Evolutionary conservation across 805 yeast genomes (phyloP).

Genomic region (Wickerhamiella slavikovae): DNA sequence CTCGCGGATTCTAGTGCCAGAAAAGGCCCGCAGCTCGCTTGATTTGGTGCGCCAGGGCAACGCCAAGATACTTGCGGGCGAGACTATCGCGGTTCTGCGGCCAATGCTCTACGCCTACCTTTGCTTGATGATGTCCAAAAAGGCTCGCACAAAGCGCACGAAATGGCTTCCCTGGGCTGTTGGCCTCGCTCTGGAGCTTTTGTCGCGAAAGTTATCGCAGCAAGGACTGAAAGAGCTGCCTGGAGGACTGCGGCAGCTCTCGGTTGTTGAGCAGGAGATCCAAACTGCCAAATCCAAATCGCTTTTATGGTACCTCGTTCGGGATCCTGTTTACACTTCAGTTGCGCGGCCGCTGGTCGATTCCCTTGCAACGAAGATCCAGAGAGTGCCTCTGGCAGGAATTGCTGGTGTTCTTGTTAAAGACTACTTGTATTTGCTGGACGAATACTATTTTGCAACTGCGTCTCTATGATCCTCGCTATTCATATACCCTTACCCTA

Average conservation of each 20-base stretch:
- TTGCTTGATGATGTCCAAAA: too few relatives aligned
- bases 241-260: slow-evolving; percentile 7
- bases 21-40: slow-evolving; percentile 16
- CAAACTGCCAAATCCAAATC: slow-evolving; percentile 12
- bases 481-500: background rate
- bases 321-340: slow-evolving; percentile 20
- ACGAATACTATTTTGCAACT: slow-evolving; percentile 19
- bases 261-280: slow-evolving; percentile 17
- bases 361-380: slow-evolving; percentile 11
- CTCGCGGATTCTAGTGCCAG: slow-evolving; percentile 14
- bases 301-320: slow-evolving; percentile 21
- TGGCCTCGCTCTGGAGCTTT: slow-evolving; percentile 18
- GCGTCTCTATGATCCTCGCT: too few relatives aligned
- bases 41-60: slow-evolving; percentile 15
- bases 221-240: slow-evolving; percentile 12
- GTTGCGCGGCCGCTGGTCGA: slow-evolving; percentile 16
- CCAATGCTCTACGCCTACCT: slow-evolving; percentile 21
- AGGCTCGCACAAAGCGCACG: slow-evolving; percentile 7
- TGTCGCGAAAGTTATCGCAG: slow-evolving; percentile 13
- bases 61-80: slow-evolving; percentile 13
- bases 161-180: slow-evolving; percentile 23
- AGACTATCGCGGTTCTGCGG: slow-evolving; percentile 18
- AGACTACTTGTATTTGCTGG: slow-evolving; percentile 21
- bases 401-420: slow-evolving; percentile 17
- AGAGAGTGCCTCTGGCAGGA: slow-evolving; percentile 16